Conservation (phyloP, 345 rosid genomes). For the Salix suchowensis region DNA sequence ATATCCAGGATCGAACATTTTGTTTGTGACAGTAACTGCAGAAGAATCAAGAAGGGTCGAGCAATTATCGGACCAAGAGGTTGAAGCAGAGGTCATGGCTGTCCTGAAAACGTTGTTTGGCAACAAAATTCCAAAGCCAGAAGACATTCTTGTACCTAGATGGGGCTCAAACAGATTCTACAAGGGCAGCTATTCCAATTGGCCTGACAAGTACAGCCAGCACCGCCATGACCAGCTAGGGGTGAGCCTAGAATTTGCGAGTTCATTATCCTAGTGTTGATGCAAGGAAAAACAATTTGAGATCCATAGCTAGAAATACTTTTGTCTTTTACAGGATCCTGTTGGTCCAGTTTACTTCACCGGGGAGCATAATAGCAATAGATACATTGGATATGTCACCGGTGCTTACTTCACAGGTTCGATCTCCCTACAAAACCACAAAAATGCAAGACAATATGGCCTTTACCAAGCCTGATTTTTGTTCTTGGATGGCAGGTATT, state of each 20-base stretch:
- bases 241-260: neutral
- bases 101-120: constrained; percentile 24
- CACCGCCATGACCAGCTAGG: constrained; percentile 10
- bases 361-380: constrained; percentile 30
- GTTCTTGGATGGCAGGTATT: constrained; percentile 3
- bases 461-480: neutral
- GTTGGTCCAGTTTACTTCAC: constrained; percentile 33
- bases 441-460: neutral
- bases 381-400: constrained; percentile 19
- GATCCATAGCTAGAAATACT: too few relatives aligned
- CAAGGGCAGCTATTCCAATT: constrained; percentile 22
- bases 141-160: constrained; percentile 23
- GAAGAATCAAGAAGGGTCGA: constrained; percentile 29
- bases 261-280: neutral
- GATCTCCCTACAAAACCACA: neutral
- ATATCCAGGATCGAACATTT: constrained; percentile 24
- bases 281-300: neutral
- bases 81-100: constrained; percentile 18
- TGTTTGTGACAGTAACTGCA: constrained; percentile 17
- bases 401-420: constrained; percentile 34
- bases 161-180: constrained; percentile 27
- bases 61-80: constrained; percentile 13
- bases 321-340: constrained; percentile 10
- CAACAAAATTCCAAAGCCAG: constrained; percentile 15
- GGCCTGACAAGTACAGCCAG: constrained; percentile 19